phyloP scores from a whole-genome alignment of 148 eudicot species.

The Pouteria glomerata region DNA sequence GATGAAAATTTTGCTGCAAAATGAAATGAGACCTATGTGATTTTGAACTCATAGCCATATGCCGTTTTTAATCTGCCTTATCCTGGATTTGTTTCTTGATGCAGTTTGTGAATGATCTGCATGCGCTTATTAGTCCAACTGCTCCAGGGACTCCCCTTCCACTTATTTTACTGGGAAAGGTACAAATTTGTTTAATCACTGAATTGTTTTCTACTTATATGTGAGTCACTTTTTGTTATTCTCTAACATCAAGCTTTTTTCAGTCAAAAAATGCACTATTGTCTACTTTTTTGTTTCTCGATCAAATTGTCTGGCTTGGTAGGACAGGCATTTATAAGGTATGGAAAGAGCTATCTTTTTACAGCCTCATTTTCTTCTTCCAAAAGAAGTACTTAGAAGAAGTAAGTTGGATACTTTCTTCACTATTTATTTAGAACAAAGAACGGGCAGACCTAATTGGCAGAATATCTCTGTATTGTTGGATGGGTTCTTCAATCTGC shows the following conservation, averaged over 20 bases:
- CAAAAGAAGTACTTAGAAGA: not conserved
- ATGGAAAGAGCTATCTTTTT: conserved; percentile 6
- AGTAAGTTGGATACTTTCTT: conserved; percentile 9
- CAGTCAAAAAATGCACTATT: conserved; percentile 95
- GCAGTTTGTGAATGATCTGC: conserved; percentile 94
- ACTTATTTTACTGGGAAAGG: conserved; percentile 82
- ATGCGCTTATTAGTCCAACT: conserved; percentile 80
- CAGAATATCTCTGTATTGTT: conserved; percentile 88
- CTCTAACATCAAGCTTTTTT: conserved; percentile 17
- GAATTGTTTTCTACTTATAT: not conserved
- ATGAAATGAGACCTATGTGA: not conserved
- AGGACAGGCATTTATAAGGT: conserved; percentile 97
- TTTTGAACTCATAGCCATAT: not conserved
- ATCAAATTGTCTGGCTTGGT: conserved; percentile 96
- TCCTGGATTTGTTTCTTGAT: not conserved
- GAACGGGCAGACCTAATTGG: conserved; percentile 72
- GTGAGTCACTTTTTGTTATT: not conserved
- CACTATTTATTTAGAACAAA: conserved; percentile 52
- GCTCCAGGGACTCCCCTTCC: conserved; percentile 87
- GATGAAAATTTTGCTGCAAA: not conserved
- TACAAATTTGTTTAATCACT: conserved; percentile 14
- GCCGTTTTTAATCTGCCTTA: not conserved
- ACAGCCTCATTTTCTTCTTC: not conserved
- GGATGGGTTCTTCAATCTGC: conserved; percentile 88
- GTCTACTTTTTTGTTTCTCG: conserved; percentile 94